Base-by-base conservation (phyloP, 176 grass and related monocot species). In the Aegilops tauschii region DNA sequence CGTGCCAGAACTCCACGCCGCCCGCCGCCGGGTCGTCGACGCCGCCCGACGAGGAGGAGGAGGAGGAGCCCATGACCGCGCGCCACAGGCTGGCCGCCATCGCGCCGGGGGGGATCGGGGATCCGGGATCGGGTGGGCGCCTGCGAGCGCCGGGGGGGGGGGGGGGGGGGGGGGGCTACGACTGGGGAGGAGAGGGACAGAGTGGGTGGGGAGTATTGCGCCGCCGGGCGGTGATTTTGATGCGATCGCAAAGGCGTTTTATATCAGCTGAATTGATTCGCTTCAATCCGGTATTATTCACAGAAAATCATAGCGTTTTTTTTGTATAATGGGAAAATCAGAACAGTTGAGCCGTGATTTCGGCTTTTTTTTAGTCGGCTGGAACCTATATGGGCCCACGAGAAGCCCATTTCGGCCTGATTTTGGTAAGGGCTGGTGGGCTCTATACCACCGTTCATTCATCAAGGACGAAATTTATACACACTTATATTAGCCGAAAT, bases 1-100 rank as follows among this genome's bases (percentile, higher is more conserved):
- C 90, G 74, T 88, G 89, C 96, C 96, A 98, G 96, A 98, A 98
- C 65, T 95, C 93, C 30, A 98, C 83, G 78, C 93, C 93, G 20
- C 83, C 91, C 25, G 36, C 13, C 67, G 37, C 65, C 21, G 86
- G 90, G 47, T 86, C 88, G 37, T 69, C 69, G 21, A 66, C 69
- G 21, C 72, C 54, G 18, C 49, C 47, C 3, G 86, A 67, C 9
- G 84, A 83, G 27, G 85, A 80, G 31, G 81, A 77, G 8, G 36
- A 37, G 36, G 30, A 83, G 25, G 80, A 64, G 16, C 80, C 88
- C 71, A 96, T 86, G 59, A 94, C 82, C 27, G 94, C 83, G 21
- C 88, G 85, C 96, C 92, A 96, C 76, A 98, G 82, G 82, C 94
- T 98, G 79, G 61, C 87, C 28, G 90, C 92, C 95, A 94, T 93